Percentiles rank a stretch among this genome's conserved stretches.
These are phyloP conservation scores for Trichoderma erinaceum DNA, from an alignment of 495 filamentous ascomycete species.

Conservation along the genomic window DNA sequence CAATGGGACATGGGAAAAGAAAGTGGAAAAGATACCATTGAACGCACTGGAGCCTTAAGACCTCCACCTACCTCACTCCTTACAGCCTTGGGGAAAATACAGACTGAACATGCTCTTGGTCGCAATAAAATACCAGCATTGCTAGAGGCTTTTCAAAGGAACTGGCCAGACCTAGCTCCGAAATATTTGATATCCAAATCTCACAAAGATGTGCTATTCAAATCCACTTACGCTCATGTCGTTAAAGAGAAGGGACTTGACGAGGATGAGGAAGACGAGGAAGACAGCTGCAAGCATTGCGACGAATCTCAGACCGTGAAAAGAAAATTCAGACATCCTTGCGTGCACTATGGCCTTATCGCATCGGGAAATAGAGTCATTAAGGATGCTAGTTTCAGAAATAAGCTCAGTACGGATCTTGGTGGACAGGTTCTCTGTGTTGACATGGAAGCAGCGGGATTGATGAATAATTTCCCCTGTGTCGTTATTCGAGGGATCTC, in stretches of 20 bases:
- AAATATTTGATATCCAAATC: not conserved
- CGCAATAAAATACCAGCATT: not conserved
- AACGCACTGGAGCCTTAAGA: not conserved
- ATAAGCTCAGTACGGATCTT: conserved; percentile 21
- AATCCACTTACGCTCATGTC: not conserved
- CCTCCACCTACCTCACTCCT: not conserved
- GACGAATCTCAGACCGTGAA: not conserved
- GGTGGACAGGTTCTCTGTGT: conserved; percentile 28
- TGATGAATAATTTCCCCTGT: conserved; percentile 34
- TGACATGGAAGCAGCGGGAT: conserved; percentile 45
- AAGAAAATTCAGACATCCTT: not conserved
- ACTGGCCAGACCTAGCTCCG: not conserved
- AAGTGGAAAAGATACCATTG: not conserved
- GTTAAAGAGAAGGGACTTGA: not conserved
- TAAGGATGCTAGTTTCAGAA: conserved; percentile 26
- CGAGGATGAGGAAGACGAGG: not conserved
- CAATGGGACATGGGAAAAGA: conserved; percentile 39
- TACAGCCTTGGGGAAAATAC: not conserved
- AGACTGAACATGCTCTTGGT: not conserved
- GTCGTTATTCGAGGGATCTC: conserved; percentile 33
- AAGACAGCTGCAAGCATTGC: not conserved
- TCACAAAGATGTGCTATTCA: not conserved
- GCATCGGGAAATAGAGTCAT: conserved; percentile 37
- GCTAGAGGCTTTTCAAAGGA: not conserved
- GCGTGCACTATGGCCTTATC: conserved; percentile 21